Evolutionary conservation across 1,139 yeast genomes (phyloP).

Genomic region (Hanseniaspora gamundiae): DNA sequence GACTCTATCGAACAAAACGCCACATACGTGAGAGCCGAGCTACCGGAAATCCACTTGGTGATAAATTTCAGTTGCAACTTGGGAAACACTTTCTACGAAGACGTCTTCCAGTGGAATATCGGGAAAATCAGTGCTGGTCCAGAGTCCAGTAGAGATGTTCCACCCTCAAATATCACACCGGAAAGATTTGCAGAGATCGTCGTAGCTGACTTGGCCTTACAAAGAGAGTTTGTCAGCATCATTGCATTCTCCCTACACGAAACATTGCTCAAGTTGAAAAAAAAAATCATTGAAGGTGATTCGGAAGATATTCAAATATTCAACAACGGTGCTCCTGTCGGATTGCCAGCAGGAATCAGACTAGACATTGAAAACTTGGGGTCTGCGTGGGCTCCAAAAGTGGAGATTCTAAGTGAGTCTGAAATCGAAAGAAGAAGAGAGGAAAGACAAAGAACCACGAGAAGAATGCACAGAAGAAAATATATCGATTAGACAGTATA

Average conservation of each 20-base stretch:
- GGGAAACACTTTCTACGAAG: constrained; percentile 77
- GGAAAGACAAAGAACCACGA: constrained; percentile 92
- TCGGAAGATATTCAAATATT: constrained; percentile 34
- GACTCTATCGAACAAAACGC: constrained; percentile 74
- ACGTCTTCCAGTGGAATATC: constrained; percentile 91
- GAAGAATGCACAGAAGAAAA: constrained; percentile 30
- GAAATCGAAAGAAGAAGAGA: constrained; percentile 93
- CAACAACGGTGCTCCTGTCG: constrained; percentile 47
- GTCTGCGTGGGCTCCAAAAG: constrained; percentile 81
- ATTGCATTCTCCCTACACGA: constrained; percentile 84
- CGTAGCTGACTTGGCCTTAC: constrained; percentile 73
- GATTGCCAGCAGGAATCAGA: constrained; percentile 52
- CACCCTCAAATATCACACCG: constrained; percentile 47
- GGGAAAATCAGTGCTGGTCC: constrained; percentile 18
- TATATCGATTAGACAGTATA: neutral
- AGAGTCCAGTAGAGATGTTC: constrained; percentile 3
- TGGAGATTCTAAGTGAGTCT: constrained; percentile 77
- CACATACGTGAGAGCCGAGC: constrained; percentile 48
- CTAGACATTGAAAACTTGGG: constrained; percentile 48
- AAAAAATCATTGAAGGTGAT: constrained; percentile 77
- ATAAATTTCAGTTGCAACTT: constrained; percentile 74
- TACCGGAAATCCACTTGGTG: constrained; percentile 63
- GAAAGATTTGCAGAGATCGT: constrained; percentile 74
- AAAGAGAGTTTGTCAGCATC: constrained; percentile 81
- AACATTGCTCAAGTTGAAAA: constrained; percentile 58